A percentile compares a stretch with the other conserved stretches of the same genome.
Conservation (phyloP, 2,329 filamentous ascomycete genomes). For the Colletotrichum sp. region DNA sequence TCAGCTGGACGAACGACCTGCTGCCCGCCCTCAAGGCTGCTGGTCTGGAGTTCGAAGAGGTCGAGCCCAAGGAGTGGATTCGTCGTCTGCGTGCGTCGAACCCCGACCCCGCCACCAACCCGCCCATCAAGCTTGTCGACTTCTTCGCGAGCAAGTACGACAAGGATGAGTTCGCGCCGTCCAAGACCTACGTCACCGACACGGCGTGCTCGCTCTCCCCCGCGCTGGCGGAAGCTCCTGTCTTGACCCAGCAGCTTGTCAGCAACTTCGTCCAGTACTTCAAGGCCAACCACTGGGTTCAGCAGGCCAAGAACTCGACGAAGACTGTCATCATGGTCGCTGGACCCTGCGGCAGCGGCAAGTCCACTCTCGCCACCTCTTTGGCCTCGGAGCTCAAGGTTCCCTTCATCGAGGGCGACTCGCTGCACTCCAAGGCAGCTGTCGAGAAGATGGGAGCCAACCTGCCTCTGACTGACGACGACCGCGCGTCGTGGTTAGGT, state of each 20-base stretch:
- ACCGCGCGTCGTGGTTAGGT: constrained; percentile 34
- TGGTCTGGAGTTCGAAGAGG: constrained; percentile 49
- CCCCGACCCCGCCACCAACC: constrained; percentile 49
- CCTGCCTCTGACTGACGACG: constrained; percentile 34
- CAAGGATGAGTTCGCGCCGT: constrained; percentile 49
- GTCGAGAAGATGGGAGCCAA: constrained; percentile 34
- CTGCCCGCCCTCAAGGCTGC: constrained; percentile 50
- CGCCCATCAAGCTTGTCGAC: constrained; percentile 56
- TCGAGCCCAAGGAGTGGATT: constrained; percentile 49
- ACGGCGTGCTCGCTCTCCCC: constrained; percentile 44
- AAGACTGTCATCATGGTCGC: constrained; percentile 37
- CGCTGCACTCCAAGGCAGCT: constrained; percentile 35
- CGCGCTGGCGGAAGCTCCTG: constrained; percentile 42
- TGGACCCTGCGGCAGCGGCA: constrained; percentile 46
- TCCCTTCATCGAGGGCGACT: constrained; percentile 46
- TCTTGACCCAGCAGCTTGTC: constrained; percentile 33
- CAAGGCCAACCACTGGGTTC: constrained; percentile 40
- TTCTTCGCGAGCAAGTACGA: constrained; percentile 44
- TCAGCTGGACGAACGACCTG: constrained; percentile 55
- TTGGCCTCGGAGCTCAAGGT: constrained; percentile 31
- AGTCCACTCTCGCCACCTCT: constrained; percentile 38
- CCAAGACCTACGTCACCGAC: constrained; percentile 45
- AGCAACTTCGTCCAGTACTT: constrained; percentile 42
- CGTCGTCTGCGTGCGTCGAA: constrained; percentile 45
- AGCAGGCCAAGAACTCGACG: constrained; percentile 26